Base-by-base conservation (phyloP, 164 flowering plant species). In the Piper betle region DNA sequence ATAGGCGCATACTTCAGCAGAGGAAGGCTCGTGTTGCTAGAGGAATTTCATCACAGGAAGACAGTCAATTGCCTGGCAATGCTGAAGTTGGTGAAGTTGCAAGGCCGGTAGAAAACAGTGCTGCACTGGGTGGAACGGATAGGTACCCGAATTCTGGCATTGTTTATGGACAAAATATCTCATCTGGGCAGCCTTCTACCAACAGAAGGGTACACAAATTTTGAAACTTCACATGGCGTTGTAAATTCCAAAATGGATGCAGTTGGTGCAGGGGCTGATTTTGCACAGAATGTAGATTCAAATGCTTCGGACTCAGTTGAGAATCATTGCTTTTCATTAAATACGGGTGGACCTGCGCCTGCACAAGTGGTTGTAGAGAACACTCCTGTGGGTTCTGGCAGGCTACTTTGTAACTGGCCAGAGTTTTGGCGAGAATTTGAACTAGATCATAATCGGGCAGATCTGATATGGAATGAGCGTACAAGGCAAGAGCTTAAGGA, bases 391-490 rank as follows among this genome's bases (percentile, higher is more conserved):
- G 97, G 97, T 59, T 93, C 92, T 74, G 97, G 99, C 57, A 77
- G 95, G 67, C 77, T 90, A 59, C 77, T 93, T 20, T 83, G 85
- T 70, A 93, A 93, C 76, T 93, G 97, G 99, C 84, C 82, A 69
- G 99, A 86, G 73, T 93, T 93, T 73, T 93, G 99, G 97, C 81
- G 93, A 63, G 99, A 90, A 60, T 93, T 93, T 79, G 82, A 86
- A 71, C 84, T 93, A 64, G 99, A 93, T 72, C 99, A 93, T 61
- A 93, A 93, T 68, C 99, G 97, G 73, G 99, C 99, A 18, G 97
- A 93, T 73, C 76, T 93, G 65, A 86, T 93, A 20, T 93, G 99
- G 99, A 93, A 93, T 74, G 99, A 93, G 77, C 88, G 96, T 9
- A 90, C 96, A 5, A 73, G 99, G 78, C 97, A 93, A 74, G 99